These are phyloP conservation scores for Alternaria rosae DNA, from an alignment of 2,329 filamentous ascomycete species.

Conservation along the genomic window DNA sequence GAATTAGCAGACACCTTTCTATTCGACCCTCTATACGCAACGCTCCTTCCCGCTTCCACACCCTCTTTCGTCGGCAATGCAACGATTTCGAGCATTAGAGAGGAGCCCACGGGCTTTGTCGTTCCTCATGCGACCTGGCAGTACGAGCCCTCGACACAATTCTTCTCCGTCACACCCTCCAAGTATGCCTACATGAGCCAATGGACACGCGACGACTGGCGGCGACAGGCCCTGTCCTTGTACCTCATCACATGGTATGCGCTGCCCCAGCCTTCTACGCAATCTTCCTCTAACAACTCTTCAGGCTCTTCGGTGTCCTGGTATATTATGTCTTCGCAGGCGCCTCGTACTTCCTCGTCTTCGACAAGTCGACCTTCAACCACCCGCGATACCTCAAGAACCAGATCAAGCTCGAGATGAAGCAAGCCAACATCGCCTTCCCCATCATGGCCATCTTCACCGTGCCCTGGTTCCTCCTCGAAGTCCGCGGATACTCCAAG, in stretches of 20 bases:
- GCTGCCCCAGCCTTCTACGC: background rate
- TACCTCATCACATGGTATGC: constrained; percentile 85
- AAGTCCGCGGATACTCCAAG: constrained; percentile 84
- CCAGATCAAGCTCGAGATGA: constrained; percentile 86
- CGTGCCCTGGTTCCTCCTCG: constrained; percentile 78
- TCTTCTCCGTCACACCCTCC: constrained; percentile 73
- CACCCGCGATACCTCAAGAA: constrained; percentile 97
- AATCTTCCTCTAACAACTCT: constrained; percentile 14
- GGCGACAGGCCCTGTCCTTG: constrained; percentile 76
- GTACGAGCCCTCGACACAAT: constrained; percentile 76
- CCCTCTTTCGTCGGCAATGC: constrained; percentile 61
- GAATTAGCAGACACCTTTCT: constrained; percentile 83
- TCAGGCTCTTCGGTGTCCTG: constrained; percentile 84
- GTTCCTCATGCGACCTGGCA: constrained; percentile 58
- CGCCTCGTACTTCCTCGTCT: constrained; percentile 86
- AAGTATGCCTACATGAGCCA: constrained; percentile 80
- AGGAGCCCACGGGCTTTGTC: constrained; percentile 44
- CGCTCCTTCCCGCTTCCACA: constrained; percentile 65
- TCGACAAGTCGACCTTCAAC: constrained; percentile 86
- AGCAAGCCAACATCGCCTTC: constrained; percentile 77
- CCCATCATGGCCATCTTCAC: constrained; percentile 85
- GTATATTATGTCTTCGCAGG: constrained; percentile 86
- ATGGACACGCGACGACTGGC: constrained; percentile 78
- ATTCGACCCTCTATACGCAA: constrained; percentile 81
- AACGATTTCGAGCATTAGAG: constrained; percentile 62